Evolutionary conservation across 208 protist species (phyloP), one percentile per base, ranked within the genome.

Genomic region (Wallacemonas rigidus): DNA sequence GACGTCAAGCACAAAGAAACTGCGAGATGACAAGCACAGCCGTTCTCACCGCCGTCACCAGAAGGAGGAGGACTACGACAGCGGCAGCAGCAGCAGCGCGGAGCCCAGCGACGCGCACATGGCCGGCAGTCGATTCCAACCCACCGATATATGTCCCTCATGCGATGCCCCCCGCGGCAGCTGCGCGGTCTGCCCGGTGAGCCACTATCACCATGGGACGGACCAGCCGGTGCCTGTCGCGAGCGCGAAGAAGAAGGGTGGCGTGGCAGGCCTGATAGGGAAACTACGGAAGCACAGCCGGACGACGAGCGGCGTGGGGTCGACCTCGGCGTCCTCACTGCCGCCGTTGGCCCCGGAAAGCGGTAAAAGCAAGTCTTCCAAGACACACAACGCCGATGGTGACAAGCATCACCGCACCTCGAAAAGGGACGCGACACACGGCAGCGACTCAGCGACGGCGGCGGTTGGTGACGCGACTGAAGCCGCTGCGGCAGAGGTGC

Each of bases 191-290:
- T 91, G 86, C 71, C 73, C 80, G 4, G 71, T 78, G 61, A 81
- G 81, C 0, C 72, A 54, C 9, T 79, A 61, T 51, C 86, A 91
- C 76, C 83, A 88, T 76, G 83, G 86, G 55, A 88, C 76, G 5
- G 76, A 91, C 63, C 75, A 79, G 63, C 41, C 36, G 15, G 62
- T 79, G 14, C 7, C 44, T 7, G 50, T 55, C 36, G 39, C 3
- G 35, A 54, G 6, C 48, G 38, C 6, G 4, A 55, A 58, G 45
- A 69, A 69, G 40, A 69, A 69, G 36, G 51, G 54, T 17, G 54
- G 54, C 54, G 9, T 35, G 7, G 35, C 17, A 17, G 54, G 64
- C 40, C 35, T 69, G 5, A 3, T 58, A 4, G 36, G 40, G 48
- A 69, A 69, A n/a, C 14, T 69, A 2, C 44, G 12, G 47, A 15